Percentiles rank a stretch among this genome's conserved stretches.
These are phyloP conservation scores for Breviolum minutum DNA, from an alignment of 73 alveolate species.

Conservation along the genomic window DNA sequence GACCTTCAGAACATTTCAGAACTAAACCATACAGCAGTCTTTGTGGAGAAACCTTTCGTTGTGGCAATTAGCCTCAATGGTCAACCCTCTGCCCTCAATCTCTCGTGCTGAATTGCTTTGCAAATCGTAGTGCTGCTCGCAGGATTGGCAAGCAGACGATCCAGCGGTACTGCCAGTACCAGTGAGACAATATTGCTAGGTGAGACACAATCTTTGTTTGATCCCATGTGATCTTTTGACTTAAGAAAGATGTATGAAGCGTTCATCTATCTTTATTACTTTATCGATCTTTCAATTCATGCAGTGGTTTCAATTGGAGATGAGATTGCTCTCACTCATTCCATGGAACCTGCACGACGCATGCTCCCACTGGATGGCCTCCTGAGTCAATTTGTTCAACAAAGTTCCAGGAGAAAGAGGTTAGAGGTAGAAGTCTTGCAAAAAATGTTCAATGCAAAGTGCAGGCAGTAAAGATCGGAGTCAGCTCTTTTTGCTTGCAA, in stretches of 20 bases:
- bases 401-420: background rate
- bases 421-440: background rate
- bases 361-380: conserved; percentile 86
- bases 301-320: background rate
- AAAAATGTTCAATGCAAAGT: background rate
- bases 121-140: conserved; percentile 51
- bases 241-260: too few species aligned
- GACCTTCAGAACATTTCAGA: too few species aligned
- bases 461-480: background rate
- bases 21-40: too few species aligned
- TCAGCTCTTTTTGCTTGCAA: background rate
- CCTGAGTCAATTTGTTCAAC: background rate
- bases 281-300: background rate
- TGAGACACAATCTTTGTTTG: background rate
- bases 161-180: conserved; percentile 43
- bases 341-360: conserved; percentile 94
- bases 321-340: background rate
- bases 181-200: background rate
- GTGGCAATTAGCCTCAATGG: background rate
- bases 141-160: conserved; percentile 4
- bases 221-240: too few species aligned
- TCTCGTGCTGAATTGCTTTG: conserved; percentile 44
- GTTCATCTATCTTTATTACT: too few species aligned
- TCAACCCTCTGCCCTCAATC: background rate
- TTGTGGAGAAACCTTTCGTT: too few species aligned